Evolutionary conservation across 768 basidiomycete genomes (phyloP), one percentile per base, ranked within the genome.

Genomic region (Tricholoma terreum): DNA sequence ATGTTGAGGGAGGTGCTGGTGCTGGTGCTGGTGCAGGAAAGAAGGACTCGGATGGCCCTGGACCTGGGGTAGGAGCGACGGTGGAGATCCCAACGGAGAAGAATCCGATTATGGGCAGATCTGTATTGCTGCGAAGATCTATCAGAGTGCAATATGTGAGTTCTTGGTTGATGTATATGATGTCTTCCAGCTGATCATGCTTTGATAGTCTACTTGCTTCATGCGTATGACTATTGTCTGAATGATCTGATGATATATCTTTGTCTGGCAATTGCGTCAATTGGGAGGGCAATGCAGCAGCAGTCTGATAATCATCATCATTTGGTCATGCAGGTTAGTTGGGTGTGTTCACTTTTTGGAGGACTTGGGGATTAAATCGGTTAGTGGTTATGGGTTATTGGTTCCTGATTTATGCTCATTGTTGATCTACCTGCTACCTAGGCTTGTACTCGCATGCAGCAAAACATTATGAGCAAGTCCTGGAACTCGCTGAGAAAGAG

Each of bases 261-360:
- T 6, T 84, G 81, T 43, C 78, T 98, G 8, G 91, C 88, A 0
- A 84, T 94, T 46, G 86, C 92, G 0, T 97, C 92, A 19, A 75
- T 97, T 46, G 93, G 94, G 10, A 81, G 96, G 35, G 89, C 94
- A 0, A 92, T 93, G 87, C 92, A 95, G 61, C 82, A 95, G n/a
- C 95, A 98, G 69, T 86, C 89, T 12, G 96, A 98, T 72, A 98
- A 99, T 68, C 76, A 94, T 36, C 90, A 97, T 66, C 91, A 96
- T 69, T 80, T 94, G 58, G 81, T 98, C 36, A 80, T 86, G 3
- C 92, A 94, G 65, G 78, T 97, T n/a, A 91, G 94, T 93, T 59
- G n/a, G 4, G n/a, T n/a, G n/a, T n/a, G n/a, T n/a, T n/a, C n/a
- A n/a, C n/a, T n/a, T n/a, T n/a, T n/a, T n/a, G n/a, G n/a, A n/a